These are phyloP conservation scores for Tilletia setariae DNA, from an alignment of 1,284 basidiomycete genomes.

Conservation along the genomic window DNA sequence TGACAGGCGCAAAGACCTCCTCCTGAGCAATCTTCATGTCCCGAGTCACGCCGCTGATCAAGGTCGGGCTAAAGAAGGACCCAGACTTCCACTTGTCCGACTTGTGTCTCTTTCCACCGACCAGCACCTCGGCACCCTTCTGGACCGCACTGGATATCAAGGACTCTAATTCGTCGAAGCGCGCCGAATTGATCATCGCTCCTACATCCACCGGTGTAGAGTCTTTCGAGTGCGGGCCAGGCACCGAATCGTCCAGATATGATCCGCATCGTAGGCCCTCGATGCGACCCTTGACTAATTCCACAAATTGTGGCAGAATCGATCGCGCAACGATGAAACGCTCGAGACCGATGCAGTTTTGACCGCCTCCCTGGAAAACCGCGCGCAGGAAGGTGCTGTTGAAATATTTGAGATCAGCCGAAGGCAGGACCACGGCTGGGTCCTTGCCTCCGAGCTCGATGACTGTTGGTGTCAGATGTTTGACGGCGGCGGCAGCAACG, in stretches of 20 bases:
- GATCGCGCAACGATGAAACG: conserved; percentile 70
- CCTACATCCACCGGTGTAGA: conserved; percentile 63
- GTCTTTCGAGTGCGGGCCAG: conserved; percentile 55
- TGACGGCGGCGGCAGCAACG: conserved; percentile 76
- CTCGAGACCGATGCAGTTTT: conserved; percentile 77
- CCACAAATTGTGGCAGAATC: conserved; percentile 71
- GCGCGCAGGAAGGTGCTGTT: conserved; percentile 56
- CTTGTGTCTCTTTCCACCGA: conserved; percentile 66
- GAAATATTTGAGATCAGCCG: conserved; percentile 58
- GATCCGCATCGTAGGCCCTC: conserved; percentile 35
- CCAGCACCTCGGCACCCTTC: conserved; percentile 68
- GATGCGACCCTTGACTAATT: conserved; percentile 33
- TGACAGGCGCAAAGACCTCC: conserved; percentile 49
- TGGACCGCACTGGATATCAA: conserved; percentile 70
- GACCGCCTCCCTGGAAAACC: conserved; percentile 73
- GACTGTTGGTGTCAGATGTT: conserved; percentile 80
- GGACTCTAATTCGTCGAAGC: conserved; percentile 69
- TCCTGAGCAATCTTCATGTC: conserved; percentile 48
- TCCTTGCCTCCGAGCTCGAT: conserved; percentile 77
- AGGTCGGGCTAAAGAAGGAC: conserved; percentile 80
- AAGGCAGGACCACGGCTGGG: conserved; percentile 59
- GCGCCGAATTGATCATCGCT: conserved; percentile 71
- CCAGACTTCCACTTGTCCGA: conserved; percentile 66
- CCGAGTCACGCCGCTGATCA: conserved; percentile 77
- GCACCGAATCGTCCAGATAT: conserved; percentile 61